Evolutionary conservation across 352 stramenopile genomes (phyloP).

Genomic region (Globisporangium spiculum): DNA sequence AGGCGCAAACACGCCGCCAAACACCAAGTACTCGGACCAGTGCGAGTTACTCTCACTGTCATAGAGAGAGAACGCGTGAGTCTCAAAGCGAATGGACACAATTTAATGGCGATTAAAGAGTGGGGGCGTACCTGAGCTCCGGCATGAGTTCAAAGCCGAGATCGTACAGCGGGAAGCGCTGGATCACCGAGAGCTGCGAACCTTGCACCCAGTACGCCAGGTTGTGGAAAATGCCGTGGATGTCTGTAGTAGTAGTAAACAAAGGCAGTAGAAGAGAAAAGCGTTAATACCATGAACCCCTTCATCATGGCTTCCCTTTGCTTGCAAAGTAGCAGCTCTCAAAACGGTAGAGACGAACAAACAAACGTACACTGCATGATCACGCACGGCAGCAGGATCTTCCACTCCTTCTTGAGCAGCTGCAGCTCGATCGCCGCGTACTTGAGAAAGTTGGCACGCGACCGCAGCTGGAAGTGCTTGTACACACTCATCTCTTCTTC

Average conservation of each 20-base stretch:
- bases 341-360: no score
- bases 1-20: slow-evolving; percentile 65
- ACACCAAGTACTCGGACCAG: slow-evolving; percentile 78
- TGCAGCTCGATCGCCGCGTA: slow-evolving; percentile 65
- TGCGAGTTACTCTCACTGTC: slow-evolving; percentile 31
- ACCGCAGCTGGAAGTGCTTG: slow-evolving; percentile 49
- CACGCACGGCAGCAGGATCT: slow-evolving; percentile 65
- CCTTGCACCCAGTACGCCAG: slow-evolving; percentile 83
- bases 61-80: no score
- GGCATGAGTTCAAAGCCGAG: slow-evolving; percentile 73
- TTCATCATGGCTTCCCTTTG: background rate
- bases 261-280: background rate
- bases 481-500: background rate
- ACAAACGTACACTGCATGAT: slow-evolving; percentile 76
- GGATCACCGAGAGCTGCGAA: slow-evolving; percentile 53
- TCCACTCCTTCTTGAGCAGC: slow-evolving; percentile 65
- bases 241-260: slow-evolving; percentile 31
- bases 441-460: slow-evolving; percentile 53
- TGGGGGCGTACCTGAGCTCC: slow-evolving; percentile 30
- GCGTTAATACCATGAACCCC: background rate
- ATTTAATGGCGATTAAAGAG: no score
- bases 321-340: no score
- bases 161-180: slow-evolving; percentile 76
- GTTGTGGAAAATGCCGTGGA: slow-evolving; percentile 85
- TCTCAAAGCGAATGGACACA: no score